A percentile compares a stretch with the other conserved stretches of the same genome.
These are phyloP conservation scores for Rhizophlyctis rosea DNA, from an alignment of 192 early-diverging fungal species.

Conservation along the genomic window DNA sequence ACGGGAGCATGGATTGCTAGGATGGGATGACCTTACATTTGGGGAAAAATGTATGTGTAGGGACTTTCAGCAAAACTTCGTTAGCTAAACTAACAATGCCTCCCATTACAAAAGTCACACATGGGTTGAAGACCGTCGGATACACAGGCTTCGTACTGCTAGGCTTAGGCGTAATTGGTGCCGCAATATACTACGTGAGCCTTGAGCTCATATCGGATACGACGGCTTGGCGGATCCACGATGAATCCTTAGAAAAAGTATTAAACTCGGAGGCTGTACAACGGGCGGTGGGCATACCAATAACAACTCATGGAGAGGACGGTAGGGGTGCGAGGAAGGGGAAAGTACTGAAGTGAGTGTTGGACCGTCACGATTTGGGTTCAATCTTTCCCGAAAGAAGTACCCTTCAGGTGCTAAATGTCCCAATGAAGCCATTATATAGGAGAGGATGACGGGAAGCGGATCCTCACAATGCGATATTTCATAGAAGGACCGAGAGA, in stretches of 20 bases:
- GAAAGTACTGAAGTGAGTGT: background rate
- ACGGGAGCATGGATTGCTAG: too few species aligned
- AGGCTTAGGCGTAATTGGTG: constrained; percentile 8
- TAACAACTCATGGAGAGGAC: background rate
- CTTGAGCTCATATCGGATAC: background rate
- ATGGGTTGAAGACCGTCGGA: constrained; percentile 1
- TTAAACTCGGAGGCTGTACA: background rate
- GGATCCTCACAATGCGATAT: background rate
- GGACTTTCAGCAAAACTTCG: too few species aligned
- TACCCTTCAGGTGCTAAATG: background rate
- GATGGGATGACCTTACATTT: too few species aligned
- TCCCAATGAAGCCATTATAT: constrained; percentile 5
- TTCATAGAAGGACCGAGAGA: constrained; percentile 3
- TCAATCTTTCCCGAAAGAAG: background rate
- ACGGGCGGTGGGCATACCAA: constrained; percentile 2
- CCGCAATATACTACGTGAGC: constrained; percentile 4
- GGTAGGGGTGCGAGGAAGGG: background rate
- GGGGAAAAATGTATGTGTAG: too few species aligned
- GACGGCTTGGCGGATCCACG: constrained; percentile 3
- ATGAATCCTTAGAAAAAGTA: constrained; percentile 1
- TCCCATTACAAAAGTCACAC: constrained; percentile 4
- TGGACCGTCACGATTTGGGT: background rate
- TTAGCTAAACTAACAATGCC: background rate
- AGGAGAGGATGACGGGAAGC: background rate
- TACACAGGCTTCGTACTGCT: background rate